Percentiles rank a stretch among this genome's conserved stretches.
These are phyloP conservation scores for Mimosa pudica DNA, from an alignment of 306 rosid genomes.

Conservation along the genomic window DNA sequence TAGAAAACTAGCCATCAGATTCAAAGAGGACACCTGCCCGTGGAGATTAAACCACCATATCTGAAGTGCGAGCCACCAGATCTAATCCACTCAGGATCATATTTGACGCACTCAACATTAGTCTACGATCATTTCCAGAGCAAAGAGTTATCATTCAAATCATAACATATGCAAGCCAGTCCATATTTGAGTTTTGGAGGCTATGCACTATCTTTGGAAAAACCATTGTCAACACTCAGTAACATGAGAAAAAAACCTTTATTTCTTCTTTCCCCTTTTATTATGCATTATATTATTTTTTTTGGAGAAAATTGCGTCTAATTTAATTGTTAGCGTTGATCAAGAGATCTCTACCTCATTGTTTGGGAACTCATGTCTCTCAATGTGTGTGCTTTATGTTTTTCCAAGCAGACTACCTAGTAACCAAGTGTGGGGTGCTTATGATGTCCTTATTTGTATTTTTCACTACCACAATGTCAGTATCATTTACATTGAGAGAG, in stretches of 20 bases:
- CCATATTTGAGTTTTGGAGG: not conserved
- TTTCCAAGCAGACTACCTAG: conserved; percentile 82
- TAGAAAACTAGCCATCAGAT: not conserved
- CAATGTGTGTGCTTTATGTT: not conserved
- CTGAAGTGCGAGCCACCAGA: not conserved
- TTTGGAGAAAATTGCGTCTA: not conserved
- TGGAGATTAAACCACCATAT: not conserved
- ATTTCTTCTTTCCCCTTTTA: conserved; percentile 28
- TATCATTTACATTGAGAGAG: conserved; percentile 96
- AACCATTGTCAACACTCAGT: conserved; percentile 3
- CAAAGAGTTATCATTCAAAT: not conserved
- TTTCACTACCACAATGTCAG: conserved; percentile 98
- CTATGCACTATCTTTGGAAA: conserved; percentile 10
- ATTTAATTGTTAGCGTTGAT: not conserved
- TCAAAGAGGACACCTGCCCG: not conserved
- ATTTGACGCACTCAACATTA: not conserved
- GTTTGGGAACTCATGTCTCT: conserved; percentile 10
- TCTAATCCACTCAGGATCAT: not conserved
- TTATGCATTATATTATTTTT: not conserved
- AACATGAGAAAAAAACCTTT: not conserved
- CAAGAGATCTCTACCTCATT: conserved; percentile 11
- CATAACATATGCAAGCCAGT: not conserved
- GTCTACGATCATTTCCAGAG: not conserved
- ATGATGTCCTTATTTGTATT: conserved; percentile 98
- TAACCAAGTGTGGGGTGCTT: conserved; percentile 96